These are phyloP conservation scores for Dujonia santamariae DNA, from an alignment of 1,139 yeast species.

Conservation along the genomic window DNA sequence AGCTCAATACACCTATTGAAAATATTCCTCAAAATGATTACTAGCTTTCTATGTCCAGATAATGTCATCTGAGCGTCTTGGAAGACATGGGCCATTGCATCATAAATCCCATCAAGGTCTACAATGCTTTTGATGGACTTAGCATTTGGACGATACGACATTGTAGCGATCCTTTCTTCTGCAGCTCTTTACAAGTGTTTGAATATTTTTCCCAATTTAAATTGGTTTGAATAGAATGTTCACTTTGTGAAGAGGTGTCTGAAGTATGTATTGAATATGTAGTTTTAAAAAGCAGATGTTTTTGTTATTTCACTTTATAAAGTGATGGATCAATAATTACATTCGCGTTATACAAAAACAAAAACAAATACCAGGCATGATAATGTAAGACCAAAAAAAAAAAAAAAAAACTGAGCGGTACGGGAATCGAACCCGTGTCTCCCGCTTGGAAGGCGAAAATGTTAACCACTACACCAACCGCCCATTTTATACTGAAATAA, in stretches of 20 bases:
- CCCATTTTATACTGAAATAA: constrained; percentile 30
- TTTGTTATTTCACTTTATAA: too few relatives aligned
- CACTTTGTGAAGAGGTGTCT: too few relatives aligned
- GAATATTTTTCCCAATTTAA: too few relatives aligned
- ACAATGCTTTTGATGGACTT: constrained; percentile 20
- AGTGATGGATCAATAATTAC: not conserved
- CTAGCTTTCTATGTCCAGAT: constrained; percentile 75
- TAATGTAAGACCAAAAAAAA: constrained; percentile 1
- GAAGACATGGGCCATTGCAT: constrained; percentile 65
- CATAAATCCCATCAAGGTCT: constrained; percentile 25
- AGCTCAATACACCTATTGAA: constrained; percentile 55
- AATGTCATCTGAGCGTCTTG: constrained; percentile 76
- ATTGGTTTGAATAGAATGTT: too few relatives aligned
- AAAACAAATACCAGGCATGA: too few relatives aligned
- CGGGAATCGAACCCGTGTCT: constrained; percentile 83
- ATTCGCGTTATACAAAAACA: constrained; percentile 1
- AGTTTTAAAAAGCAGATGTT: too few relatives aligned
- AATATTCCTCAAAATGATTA: constrained; percentile 57
- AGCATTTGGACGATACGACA: constrained; percentile 9
- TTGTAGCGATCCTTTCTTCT: not conserved
- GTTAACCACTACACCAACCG: constrained; percentile 55
- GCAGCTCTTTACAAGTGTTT: too few relatives aligned
- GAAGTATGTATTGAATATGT: too few relatives aligned
- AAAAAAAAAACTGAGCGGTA: constrained; percentile 54
- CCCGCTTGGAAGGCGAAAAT: constrained; percentile 76